Base-by-base conservation (phyloP, 2,329 filamentous ascomycete genomes). In the Aspergillus sp. region DNA sequence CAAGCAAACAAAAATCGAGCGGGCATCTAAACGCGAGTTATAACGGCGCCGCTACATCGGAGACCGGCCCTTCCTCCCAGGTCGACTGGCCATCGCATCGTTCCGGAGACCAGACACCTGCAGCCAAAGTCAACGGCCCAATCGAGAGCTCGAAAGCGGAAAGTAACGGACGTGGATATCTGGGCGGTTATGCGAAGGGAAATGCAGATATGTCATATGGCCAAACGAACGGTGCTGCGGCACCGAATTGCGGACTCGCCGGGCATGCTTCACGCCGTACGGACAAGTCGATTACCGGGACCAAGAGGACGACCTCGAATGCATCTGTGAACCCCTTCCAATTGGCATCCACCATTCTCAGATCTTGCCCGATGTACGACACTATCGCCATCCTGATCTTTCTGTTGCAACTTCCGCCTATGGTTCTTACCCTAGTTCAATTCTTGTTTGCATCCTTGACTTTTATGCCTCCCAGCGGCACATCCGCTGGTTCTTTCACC, bases 321-420 rank as follows among this genome's bases (percentile, higher is more conserved):
- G 66, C 71, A 31, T 87, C 87, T 66, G 86, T 86, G 55, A 89
- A 89, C 58, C 86, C 90, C 48, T 78, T 96, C 65, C 87, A 90
- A 67, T 82, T 96, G 64, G 89, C 90, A 62, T 85, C 90, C 66
- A 96, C 92, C 55, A 93, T 98, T 68, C 85, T 98, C 73, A 87
- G 87, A 69, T 91, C 92, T 52, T 93, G 93, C 69, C 93, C 93
- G 54, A 86, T 96, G 71, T 90, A 91, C 78, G 93, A 98, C 78
- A 96, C 93, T 60, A 91, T 97, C 77, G 92, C 93, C 72, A 96
- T 98, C 70, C 86, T 98, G 74, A 96, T 97, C 77, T 90, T 97
- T 68, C 85, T 98, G 65, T 90, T 97, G 76, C 93, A 96, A 73
- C 86, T 97, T 9, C 93, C 93, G 31, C 91, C 93, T 21, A 88